phyloP scores from a whole-genome alignment of 1,284 basidiomycete species.

The Apiotrichum gamsii region DNA sequence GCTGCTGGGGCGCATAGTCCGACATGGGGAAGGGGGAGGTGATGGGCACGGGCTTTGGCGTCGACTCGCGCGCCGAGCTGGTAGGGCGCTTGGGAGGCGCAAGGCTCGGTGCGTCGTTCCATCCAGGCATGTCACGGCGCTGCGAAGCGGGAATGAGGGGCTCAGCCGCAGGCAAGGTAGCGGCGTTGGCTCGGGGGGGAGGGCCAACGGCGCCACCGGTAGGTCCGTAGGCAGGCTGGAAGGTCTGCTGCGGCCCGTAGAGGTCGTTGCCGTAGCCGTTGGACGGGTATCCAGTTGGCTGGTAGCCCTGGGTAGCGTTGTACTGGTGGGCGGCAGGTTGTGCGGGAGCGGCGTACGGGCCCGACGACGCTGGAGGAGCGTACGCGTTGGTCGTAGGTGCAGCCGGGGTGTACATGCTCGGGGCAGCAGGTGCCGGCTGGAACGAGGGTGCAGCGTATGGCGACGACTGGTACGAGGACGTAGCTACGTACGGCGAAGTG shows the following conservation, averaged over 20 bases:
- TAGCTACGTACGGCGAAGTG: conserved; percentile 2
- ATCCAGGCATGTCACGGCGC: conserved; percentile 64
- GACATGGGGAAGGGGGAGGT: conserved; percentile 82
- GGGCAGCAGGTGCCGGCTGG: no score
- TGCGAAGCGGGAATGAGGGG: conserved; percentile 39
- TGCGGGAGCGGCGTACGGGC: conserved; percentile 16
- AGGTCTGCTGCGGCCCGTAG: conserved; percentile 22
- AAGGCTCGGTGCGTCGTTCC: conserved; percentile 67
- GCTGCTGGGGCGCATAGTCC: no score
- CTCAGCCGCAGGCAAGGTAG: conserved; percentile 11
- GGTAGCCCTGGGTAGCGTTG: conserved; percentile 19
- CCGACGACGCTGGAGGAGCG: conserved; percentile 23
- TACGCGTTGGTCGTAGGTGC: conserved; percentile 14
- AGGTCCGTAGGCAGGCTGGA: conserved; percentile 25
- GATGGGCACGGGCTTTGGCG: conserved; percentile 62
- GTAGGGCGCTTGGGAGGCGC: conserved; percentile 54
- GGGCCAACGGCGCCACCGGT: conserved; percentile 41
- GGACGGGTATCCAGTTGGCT: conserved; percentile 2
- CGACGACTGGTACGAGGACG: neutral
- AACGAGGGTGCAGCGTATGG: neutral
- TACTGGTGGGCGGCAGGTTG: conserved; percentile 14
- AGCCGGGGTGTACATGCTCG: neutral
- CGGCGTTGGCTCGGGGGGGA: conserved; percentile 35
- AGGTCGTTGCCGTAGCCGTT: conserved; percentile 21
- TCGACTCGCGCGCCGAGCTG: conserved; percentile 49